Evolutionary conservation across 768 basidiomycete genomes (phyloP).

Genomic region (Pilatotrama ljubarskyi): DNA sequence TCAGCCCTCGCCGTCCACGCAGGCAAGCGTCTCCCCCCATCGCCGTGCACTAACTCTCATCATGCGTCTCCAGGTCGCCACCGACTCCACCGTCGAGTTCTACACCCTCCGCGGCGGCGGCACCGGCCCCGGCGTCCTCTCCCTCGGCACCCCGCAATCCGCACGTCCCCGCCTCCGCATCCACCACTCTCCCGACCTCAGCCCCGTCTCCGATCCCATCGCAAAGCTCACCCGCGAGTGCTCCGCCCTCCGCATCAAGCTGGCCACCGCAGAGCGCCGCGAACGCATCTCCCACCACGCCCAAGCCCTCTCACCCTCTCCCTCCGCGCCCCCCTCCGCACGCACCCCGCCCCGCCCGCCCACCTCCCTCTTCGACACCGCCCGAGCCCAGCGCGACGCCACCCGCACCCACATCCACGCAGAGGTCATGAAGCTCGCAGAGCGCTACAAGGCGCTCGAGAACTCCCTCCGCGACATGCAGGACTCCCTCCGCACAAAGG

Average conservation of each 20-base stretch:
- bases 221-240: slow-evolving; percentile 42
- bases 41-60: slow-evolving; percentile 6
- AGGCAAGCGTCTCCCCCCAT: slow-evolving; percentile 9
- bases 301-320: no score
- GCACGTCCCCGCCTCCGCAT: slow-evolving; percentile 23
- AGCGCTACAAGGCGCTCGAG: slow-evolving; percentile 64
- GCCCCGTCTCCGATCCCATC: slow-evolving; percentile 43
- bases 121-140: neutral
- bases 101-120: slow-evolving; percentile 44
- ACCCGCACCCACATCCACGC: slow-evolving; percentile 15
- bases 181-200: slow-evolving; percentile 29
- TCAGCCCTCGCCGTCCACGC: neutral
- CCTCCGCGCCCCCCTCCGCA: slow-evolving; percentile 21
- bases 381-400: slow-evolving; percentile 15
- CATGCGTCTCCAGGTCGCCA: slow-evolving; percentile 44
- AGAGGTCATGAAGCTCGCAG: slow-evolving; percentile 52
- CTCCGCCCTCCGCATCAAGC: slow-evolving; percentile 44
- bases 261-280: slow-evolving; percentile 41
- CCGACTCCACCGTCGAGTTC: slow-evolving; percentile 61
- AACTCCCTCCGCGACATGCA: slow-evolving; percentile 63
- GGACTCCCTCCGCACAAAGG: slow-evolving; percentile 56
- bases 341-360: slow-evolving; percentile 22
- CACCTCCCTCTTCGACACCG: slow-evolving; percentile 5
- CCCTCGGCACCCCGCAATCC: slow-evolving; percentile 32
- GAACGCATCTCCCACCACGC: slow-evolving; percentile 25